phyloP scores from a whole-genome alignment of 1,139 yeast genomes.

The Blastobotrys raffinosifermentans region DNA sequence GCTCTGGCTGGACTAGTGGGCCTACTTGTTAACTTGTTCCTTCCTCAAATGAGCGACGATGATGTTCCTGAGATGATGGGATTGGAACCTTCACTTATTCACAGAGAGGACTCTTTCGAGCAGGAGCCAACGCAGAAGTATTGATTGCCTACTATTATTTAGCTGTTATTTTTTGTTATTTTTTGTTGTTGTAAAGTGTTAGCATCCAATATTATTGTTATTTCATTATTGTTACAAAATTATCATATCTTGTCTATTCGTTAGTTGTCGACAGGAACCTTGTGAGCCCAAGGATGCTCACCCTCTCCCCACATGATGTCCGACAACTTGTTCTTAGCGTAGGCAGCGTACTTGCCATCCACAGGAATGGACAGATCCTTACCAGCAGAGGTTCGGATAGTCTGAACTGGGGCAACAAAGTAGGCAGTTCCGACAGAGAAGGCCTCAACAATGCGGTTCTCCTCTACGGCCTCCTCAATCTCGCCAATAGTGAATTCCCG shows the following conservation, averaged over 20 bases:
- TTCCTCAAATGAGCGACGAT: constrained; percentile 33
- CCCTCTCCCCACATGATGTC: constrained; percentile 38
- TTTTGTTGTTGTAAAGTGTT: background rate
- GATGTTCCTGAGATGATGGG: constrained; percentile 1
- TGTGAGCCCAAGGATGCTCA: constrained; percentile 25
- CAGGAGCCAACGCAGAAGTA: too few species aligned
- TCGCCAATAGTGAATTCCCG: constrained; percentile 37
- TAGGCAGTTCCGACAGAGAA: constrained; percentile 43
- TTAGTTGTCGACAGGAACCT: too few species aligned
- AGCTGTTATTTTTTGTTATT: too few species aligned
- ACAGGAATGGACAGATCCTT: constrained; percentile 35
- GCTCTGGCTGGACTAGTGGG: constrained; percentile 79
- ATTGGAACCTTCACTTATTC: background rate
- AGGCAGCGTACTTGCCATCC: constrained; percentile 33
- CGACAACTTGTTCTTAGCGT: constrained; percentile 31
- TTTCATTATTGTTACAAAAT: too few species aligned
- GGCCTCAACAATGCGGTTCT: constrained; percentile 39
- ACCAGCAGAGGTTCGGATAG: constrained; percentile 35
- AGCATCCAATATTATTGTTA: background rate
- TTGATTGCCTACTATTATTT: too few species aligned
- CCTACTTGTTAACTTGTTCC: constrained; percentile 62
- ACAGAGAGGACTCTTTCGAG: too few species aligned
- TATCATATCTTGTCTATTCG: too few species aligned
- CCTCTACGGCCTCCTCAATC: constrained; percentile 33
- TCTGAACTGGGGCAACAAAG: constrained; percentile 37